These are phyloP conservation scores for Pyrus communis DNA, from an alignment of 306 rosid genomes.

Conservation along the genomic window DNA sequence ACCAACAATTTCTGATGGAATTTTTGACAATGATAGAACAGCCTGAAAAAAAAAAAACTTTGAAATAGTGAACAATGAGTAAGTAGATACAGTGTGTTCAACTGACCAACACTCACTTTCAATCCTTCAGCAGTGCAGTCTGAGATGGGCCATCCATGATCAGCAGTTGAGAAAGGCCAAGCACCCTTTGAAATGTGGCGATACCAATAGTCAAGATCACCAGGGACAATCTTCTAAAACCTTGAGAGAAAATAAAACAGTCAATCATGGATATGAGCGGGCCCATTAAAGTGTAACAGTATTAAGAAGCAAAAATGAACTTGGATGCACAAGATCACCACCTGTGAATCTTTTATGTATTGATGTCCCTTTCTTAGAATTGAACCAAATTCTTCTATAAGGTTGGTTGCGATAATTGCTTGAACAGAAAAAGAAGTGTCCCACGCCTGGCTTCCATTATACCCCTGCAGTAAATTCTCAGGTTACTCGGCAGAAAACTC, in stretches of 20 bases:
- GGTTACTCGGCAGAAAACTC: not conserved
- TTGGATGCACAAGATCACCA: conserved; percentile 3
- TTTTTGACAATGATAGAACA: conserved; percentile 51
- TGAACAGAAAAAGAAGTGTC: conserved; percentile 79
- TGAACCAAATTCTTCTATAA: conserved; percentile 54
- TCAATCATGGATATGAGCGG: not conserved
- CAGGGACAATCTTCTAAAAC: conserved; percentile 69
- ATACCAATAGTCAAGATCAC: conserved; percentile 64
- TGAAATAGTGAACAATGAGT: conserved; percentile 12
- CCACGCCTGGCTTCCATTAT: conserved; percentile 97
- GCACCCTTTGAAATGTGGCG: conserved; percentile 93
- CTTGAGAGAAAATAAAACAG: conserved; percentile 20
- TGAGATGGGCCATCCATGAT: conserved; percentile 98
- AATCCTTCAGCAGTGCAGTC: conserved; percentile 95
- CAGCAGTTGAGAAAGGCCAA: conserved; percentile 85
- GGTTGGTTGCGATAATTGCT: conserved; percentile 77
- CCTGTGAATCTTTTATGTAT: conserved; percentile 79
- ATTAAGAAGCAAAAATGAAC: conserved; percentile 3
- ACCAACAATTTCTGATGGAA: conserved; percentile 58
- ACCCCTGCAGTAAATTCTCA: conserved; percentile 57
- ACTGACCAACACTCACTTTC: conserved; percentile 35
- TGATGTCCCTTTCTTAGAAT: conserved; percentile 66
- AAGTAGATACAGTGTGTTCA: not conserved
- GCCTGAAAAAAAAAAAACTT: conserved; percentile 39
- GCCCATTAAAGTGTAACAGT: not conserved